Evolutionary conservation across 768 basidiomycete genomes (phyloP).

Genomic region (Lanmaoa rubissima): DNA sequence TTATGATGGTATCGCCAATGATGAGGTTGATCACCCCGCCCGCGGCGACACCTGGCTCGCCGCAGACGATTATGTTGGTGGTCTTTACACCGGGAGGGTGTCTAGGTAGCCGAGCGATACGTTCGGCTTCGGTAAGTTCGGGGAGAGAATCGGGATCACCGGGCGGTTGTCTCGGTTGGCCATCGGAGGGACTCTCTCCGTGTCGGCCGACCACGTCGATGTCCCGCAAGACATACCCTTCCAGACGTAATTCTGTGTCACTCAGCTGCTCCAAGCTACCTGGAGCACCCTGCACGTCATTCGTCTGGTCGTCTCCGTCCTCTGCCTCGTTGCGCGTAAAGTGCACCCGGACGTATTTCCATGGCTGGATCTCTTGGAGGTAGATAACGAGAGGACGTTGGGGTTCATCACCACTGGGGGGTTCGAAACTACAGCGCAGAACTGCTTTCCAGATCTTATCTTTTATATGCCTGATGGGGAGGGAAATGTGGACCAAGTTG

Average conservation of each 20-base stretch:
- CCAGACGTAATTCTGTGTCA: constrained; percentile 10
- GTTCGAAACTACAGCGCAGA: constrained; percentile 25
- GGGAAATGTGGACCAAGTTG: constrained; percentile 19
- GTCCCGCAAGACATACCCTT: constrained; percentile 11
- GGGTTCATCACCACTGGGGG: background rate
- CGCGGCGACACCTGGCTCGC: constrained; percentile 37
- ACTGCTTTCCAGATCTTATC: constrained; percentile 20
- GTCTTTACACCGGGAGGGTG: constrained; percentile 22
- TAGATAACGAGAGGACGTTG: constrained; percentile 27
- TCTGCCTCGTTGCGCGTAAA: background rate
- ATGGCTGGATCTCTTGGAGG: constrained; percentile 12
- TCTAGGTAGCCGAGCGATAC: constrained; percentile 14
- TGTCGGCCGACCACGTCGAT: constrained; percentile 10
- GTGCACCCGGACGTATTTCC: constrained; percentile 18
- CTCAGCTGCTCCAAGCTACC: constrained; percentile 23
- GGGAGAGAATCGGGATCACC: constrained; percentile 8
- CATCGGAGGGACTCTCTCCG: background rate
- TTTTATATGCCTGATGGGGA: constrained; percentile 18
- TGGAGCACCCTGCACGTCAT: background rate
- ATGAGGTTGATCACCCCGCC: constrained; percentile 31
- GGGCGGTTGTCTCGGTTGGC: background rate
- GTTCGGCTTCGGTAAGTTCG: constrained; percentile 16
- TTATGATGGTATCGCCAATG: constrained; percentile 11
- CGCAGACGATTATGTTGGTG: constrained; percentile 42
- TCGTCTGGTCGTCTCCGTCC: background rate